Evolutionary conservation across 768 basidiomycete genomes (phyloP).

Genomic region (Tricholoma furcatifolium): DNA sequence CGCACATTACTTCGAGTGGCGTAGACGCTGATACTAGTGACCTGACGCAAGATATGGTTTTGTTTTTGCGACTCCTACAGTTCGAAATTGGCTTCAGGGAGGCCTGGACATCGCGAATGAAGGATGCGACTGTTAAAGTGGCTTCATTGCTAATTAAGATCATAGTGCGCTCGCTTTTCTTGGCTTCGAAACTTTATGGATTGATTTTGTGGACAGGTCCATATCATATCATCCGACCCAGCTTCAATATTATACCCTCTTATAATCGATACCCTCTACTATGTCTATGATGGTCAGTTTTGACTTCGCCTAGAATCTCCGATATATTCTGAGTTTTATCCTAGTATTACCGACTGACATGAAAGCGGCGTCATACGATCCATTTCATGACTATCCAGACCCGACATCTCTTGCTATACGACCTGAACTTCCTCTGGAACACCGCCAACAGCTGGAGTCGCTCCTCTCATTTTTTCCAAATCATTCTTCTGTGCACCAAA

Average conservation of each 20-base stretch:
- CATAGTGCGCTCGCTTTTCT: slow-evolving; percentile 39
- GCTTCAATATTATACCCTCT: slow-evolving; percentile 62
- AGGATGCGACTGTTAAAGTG: slow-evolving; percentile 43
- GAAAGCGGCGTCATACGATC: slow-evolving; percentile 55
- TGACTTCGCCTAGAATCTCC: background rate
- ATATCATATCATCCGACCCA: slow-evolving; percentile 50
- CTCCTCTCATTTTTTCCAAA: slow-evolving; percentile 58
- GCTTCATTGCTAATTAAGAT: slow-evolving; percentile 46
- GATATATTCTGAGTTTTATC: background rate
- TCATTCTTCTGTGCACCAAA: slow-evolving; percentile 49
- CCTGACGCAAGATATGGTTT: slow-evolving; percentile 44
- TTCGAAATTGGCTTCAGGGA: slow-evolving; percentile 69
- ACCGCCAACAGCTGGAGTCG: slow-evolving; percentile 53
- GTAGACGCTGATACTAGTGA: slow-evolving; percentile 16
- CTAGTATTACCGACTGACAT: slow-evolving; percentile 63
- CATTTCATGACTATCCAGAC: slow-evolving; percentile 63
- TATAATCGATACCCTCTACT: slow-evolving; percentile 72
- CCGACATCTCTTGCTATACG: slow-evolving; percentile 51
- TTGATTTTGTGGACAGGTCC: slow-evolving; percentile 38
- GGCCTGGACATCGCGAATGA: slow-evolving; percentile 52
- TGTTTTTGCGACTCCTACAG: slow-evolving; percentile 68
- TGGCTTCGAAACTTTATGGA: background rate
- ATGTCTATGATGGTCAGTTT: slow-evolving; percentile 67
- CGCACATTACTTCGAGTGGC: slow-evolving; percentile 27
- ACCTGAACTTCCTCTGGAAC: slow-evolving; percentile 52